Percentiles rank a stretch among this genome's conserved stretches.
Evolutionary conservation across 2,329 filamentous ascomycete genomes (phyloP).

Genomic region (Ceratocystiopsis minuta): DNA sequence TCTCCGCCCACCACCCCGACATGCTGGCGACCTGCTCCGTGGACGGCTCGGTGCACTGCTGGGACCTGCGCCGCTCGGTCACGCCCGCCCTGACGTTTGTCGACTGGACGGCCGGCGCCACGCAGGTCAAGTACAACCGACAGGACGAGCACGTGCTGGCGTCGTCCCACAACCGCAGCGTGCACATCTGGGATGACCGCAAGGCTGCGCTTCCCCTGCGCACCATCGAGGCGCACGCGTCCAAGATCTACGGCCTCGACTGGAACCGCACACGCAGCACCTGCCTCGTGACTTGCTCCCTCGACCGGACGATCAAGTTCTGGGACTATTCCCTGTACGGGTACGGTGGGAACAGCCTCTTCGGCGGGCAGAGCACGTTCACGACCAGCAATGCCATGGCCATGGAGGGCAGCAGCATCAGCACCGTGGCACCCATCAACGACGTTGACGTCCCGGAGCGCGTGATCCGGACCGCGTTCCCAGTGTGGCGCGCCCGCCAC

Average conservation of each 20-base stretch:
- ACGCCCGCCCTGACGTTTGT: constrained; percentile 66
- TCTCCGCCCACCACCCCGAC: constrained; percentile 82
- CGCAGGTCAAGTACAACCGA: constrained; percentile 88
- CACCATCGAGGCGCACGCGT: constrained; percentile 73
- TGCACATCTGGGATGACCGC: constrained; percentile 81
- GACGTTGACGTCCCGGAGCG: constrained; percentile 50
- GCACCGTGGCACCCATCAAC: constrained; percentile 13
- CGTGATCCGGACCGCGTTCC: constrained; percentile 65
- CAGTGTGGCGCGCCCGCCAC: constrained; percentile 79
- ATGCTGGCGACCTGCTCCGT: constrained; percentile 79
- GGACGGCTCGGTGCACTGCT: constrained; percentile 82
- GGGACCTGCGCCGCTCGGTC: constrained; percentile 63
- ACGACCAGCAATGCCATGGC: not conserved
- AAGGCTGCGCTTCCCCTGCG: constrained; percentile 60
- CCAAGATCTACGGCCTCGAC: constrained; percentile 89
- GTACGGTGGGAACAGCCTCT: not conserved
- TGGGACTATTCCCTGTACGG: constrained; percentile 48
- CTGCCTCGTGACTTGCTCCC: constrained; percentile 67
- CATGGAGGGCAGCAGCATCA: constrained; percentile 22
- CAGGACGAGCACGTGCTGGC: constrained; percentile 75
- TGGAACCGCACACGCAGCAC: constrained; percentile 68
- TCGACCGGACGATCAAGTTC: constrained; percentile 84
- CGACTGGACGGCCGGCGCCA: constrained; percentile 85
- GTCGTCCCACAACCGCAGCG: constrained; percentile 72
- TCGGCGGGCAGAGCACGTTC: not conserved